phyloP scores from a whole-genome alignment of 352 stramenopile species.

The Pilasporangium apinafurcum region DNA sequence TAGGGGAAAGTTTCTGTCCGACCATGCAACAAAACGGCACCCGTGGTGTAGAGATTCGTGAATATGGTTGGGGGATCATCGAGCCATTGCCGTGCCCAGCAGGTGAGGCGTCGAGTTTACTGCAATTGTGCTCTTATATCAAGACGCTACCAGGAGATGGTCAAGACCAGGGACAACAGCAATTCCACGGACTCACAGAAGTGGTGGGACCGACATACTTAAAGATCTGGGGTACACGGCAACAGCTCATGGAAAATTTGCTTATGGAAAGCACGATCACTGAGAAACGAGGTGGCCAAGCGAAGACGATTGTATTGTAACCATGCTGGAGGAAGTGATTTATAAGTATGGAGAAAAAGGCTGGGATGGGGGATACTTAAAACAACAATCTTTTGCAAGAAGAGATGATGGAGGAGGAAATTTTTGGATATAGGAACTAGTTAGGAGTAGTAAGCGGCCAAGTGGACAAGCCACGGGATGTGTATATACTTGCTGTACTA shows the following conservation, averaged over 20 bases:
- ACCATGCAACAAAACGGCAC: background rate
- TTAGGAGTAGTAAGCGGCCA: too few relatives aligned
- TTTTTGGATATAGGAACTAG: too few relatives aligned
- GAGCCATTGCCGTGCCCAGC: conserved; percentile 17
- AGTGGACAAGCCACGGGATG: too few relatives aligned
- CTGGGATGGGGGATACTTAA: background rate
- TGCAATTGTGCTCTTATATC: conserved; percentile 53
- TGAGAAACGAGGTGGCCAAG: too few relatives aligned
- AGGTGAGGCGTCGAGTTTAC: conserved; percentile 23
- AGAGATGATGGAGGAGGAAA: too few relatives aligned
- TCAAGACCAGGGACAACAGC: conserved; percentile 25
- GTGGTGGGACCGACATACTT: conserved; percentile 33
- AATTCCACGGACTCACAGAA: conserved; percentile 38
- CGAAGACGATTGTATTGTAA: too few relatives aligned
- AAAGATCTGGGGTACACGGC: conserved; percentile 34
- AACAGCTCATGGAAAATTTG: conserved; percentile 38
- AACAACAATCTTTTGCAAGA: too few relatives aligned
- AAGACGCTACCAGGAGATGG: conserved; percentile 21
- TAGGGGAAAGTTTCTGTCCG: too few relatives aligned
- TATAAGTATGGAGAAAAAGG: background rate
- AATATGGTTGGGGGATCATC: conserved; percentile 43
- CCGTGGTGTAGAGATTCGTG: conserved; percentile 34
- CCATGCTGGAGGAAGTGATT: background rate
- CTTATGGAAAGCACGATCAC: conserved; percentile 49
- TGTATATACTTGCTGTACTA: too few relatives aligned